These are phyloP conservation scores for Talaromyces sp. DNA, from an alignment of 2,329 filamentous ascomycete genomes.

Conservation along the genomic window DNA sequence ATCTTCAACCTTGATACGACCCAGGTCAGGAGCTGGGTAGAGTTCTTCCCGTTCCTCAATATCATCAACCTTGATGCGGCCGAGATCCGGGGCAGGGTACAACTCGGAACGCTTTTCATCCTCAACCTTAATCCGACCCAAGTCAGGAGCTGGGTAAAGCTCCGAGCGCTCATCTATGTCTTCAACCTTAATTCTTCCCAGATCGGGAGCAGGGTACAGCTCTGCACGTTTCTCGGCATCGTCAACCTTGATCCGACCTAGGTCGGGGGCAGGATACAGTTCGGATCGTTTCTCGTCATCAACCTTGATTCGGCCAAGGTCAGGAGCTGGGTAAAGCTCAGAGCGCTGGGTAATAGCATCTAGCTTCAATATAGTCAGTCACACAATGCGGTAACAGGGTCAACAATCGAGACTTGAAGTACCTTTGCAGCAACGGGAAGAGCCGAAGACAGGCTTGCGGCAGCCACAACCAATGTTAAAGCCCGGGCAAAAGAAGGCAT, in stretches of 20 bases:
- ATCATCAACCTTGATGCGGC: slow-evolving; percentile 3
- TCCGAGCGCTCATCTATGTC: slow-evolving; percentile 1
- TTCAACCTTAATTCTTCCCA: background rate
- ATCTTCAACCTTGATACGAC: slow-evolving; percentile 3
- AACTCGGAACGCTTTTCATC: slow-evolving; percentile 3
- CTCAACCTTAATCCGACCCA: background rate
- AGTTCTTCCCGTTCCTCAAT: background rate
- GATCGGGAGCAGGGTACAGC: background rate
- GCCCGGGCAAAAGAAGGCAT: background rate
- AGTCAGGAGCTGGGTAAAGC: slow-evolving; percentile 3
- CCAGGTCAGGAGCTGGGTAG: slow-evolving; percentile 1
- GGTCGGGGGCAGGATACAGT: background rate
- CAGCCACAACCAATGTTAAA: background rate
- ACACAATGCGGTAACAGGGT: background rate
- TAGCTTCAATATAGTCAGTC: background rate
- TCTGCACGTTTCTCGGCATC: background rate
- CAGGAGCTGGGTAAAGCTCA: slow-evolving; percentile 5
- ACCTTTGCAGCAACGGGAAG: slow-evolving; percentile 1
- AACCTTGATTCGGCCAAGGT: slow-evolving; percentile 1
- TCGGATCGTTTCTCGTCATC: slow-evolving; percentile 3
- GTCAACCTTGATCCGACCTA: slow-evolving; percentile 4
- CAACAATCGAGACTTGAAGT: background rate
- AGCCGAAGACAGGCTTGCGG: background rate
- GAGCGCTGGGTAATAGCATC: background rate
- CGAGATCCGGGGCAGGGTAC: background rate